Percentiles rank a stretch among this genome's conserved stretches.
Evolutionary conservation across 331 rosid genomes (phyloP).

Genomic region (Erythrophleum ivorense): DNA sequence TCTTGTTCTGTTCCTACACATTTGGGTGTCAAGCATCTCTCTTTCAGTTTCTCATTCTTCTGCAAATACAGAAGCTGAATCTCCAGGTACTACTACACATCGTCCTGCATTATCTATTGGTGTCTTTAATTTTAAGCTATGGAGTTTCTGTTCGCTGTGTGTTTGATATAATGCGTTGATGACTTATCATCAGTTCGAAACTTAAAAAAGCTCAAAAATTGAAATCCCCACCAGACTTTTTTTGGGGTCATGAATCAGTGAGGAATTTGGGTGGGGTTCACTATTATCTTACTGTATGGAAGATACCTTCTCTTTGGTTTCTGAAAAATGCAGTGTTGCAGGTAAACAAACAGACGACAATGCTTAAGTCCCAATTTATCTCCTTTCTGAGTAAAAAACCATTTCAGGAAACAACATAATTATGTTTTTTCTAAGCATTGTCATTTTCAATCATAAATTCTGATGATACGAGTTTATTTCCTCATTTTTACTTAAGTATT

Average conservation of each 20-base stretch:
- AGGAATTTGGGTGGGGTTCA: conserved; percentile 17
- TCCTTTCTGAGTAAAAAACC: background rate
- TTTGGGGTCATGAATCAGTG: background rate
- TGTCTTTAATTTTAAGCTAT: background rate
- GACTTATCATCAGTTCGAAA: conserved; percentile 34
- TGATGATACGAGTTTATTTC: conserved; percentile 26
- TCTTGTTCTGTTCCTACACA: conserved; percentile 46
- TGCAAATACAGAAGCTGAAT: conserved; percentile 62
- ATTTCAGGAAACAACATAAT: background rate
- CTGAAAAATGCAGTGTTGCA: conserved; percentile 33
- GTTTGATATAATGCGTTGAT: conserved; percentile 26
- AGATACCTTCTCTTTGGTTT: conserved; percentile 4
- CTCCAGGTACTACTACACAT: conserved; percentile 69
- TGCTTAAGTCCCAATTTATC: background rate
- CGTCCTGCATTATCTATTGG: conserved; percentile 16
- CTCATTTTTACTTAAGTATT: conserved; percentile 17
- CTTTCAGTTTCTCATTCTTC: conserved; percentile 48
- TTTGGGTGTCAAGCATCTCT: conserved; percentile 52
- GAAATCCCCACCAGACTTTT: conserved; percentile 27
- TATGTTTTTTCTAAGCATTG: background rate
- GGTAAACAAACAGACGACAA: conserved; percentile 21
- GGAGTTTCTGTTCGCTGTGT: conserved; percentile 13
- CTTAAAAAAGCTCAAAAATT: conserved; percentile 24
- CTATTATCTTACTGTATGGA: background rate
- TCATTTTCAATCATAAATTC: conserved; percentile 15